These are phyloP conservation scores for Penicillium sp. DNA, from an alignment of 2,329 filamentous ascomycete species.

Conservation along the genomic window DNA sequence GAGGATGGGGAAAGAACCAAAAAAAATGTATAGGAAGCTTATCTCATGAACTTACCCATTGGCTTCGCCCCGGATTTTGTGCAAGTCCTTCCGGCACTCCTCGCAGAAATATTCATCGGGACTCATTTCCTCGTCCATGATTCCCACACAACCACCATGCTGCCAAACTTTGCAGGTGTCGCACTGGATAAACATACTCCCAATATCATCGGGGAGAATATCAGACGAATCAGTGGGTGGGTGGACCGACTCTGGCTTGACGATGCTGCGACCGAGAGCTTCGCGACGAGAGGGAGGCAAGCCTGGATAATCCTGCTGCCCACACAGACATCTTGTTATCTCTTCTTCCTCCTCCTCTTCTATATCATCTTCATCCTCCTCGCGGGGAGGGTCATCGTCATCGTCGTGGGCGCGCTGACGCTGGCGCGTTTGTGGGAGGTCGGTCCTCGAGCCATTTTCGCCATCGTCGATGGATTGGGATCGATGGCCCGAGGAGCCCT, in stretches of 20 bases:
- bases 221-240: conserved; percentile 61
- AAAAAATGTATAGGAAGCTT: not conserved
- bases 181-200: conserved; percentile 96
- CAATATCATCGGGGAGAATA: conserved; percentile 75
- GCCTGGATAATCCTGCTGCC: conserved; percentile 91
- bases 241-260: conserved; percentile 59
- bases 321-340: conserved; percentile 92
- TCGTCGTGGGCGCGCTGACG: conserved; percentile 74
- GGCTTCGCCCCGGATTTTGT: conserved; percentile 75
- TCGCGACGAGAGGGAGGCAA: conserved; percentile 61
- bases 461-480: conserved; percentile 57
- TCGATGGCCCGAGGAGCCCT: conserved; percentile 67
- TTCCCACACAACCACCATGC: conserved; percentile 94
- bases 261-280: conserved; percentile 51
- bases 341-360: conserved; percentile 81
- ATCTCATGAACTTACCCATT: conserved; percentile 70
- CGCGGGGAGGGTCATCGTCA: conserved; percentile 57
- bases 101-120: conserved; percentile 99
- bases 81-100: conserved; percentile 85
- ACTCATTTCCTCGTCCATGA: conserved; percentile 88
- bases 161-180: conserved; percentile 98
- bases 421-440: conserved; percentile 70
- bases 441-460: conserved; percentile 52
- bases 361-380: conserved; percentile 62
- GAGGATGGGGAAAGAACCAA: not conserved